Percentiles rank a stretch among this genome's conserved stretches.
These are phyloP conservation scores for Arthroderma uncinatum DNA, from an alignment of 2,329 filamentous ascomycete species.

Conservation along the genomic window DNA sequence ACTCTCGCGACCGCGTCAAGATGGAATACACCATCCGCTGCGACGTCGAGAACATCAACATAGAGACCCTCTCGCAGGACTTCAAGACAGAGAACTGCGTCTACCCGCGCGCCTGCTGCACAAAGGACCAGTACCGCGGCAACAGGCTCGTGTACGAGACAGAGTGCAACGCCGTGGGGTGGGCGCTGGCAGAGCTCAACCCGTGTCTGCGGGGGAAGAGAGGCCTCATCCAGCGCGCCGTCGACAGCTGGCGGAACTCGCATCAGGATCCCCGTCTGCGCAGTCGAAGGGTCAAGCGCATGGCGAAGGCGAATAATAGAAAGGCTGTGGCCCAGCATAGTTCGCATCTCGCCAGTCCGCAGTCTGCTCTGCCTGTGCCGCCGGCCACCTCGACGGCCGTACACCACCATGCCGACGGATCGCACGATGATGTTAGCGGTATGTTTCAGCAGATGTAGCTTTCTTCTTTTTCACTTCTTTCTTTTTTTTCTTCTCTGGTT, in stretches of 20 bases:
- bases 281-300: constrained; percentile 80
- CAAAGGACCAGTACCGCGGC: constrained; percentile 90
- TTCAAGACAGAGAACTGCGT: constrained; percentile 99
- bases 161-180: constrained; percentile 99
- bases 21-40: constrained; percentile 99
- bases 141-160: constrained; percentile 95
- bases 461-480: constrained; percentile 21
- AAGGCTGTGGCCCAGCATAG: constrained; percentile 56
- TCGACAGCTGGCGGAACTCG: constrained; percentile 98
- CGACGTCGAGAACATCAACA: constrained; percentile 92
- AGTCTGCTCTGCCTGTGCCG: constrained; percentile 19
- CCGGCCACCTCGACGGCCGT: constrained; percentile 58
- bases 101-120: constrained; percentile 87
- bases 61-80: constrained; percentile 69
- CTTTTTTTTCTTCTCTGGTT: constrained; percentile 17
- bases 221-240: constrained; percentile 88
- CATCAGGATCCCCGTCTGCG: constrained; percentile 88
- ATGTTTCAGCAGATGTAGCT: constrained; percentile 92
- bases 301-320: constrained; percentile 90
- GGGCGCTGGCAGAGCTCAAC: constrained; percentile 90
- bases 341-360: constrained; percentile 52
- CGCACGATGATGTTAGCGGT: constrained; percentile 73
- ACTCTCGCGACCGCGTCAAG: constrained; percentile 92
- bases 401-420: constrained; percentile 67
- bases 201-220: constrained; percentile 83